phyloP scores from a whole-genome alignment of 805 yeast genomes.

The Naumovozyma castellii region DNA sequence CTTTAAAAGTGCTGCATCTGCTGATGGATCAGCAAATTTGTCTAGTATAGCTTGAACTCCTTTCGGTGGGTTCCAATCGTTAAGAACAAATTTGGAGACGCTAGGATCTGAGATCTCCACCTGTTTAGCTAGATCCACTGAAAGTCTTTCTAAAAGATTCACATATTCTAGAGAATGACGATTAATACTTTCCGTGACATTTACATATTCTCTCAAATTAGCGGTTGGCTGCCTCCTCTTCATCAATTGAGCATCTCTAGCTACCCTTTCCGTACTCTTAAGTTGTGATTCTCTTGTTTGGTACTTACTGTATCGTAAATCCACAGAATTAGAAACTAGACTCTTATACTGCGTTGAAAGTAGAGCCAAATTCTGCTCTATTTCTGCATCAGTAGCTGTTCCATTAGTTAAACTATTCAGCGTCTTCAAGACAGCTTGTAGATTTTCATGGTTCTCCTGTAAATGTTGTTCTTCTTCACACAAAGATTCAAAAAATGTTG shows the following conservation, averaged over 20 bases:
- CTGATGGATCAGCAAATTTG: conserved; percentile 8
- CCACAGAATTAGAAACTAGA: conserved; percentile 10
- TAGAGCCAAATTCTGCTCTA: conserved; percentile 7
- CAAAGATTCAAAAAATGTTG: conserved; percentile 17
- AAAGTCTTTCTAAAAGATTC: conserved; percentile 19
- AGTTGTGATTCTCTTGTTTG: conserved; percentile 16
- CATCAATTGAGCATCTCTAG: conserved; percentile 1
- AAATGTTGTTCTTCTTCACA: conserved; percentile 21
- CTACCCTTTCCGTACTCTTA: neutral
- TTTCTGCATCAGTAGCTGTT: conserved; percentile 10
- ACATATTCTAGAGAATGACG: conserved; percentile 17
- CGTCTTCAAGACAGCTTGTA: conserved; percentile 8
- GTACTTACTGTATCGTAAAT: conserved; percentile 16
- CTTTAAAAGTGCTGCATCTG: conserved; percentile 9
- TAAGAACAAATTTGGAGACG: conserved; percentile 13
- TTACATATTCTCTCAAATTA: conserved; percentile 13
- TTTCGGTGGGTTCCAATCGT: conserved; percentile 18
- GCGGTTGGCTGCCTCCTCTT: conserved; percentile 4
- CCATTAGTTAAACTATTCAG: conserved; percentile 11
- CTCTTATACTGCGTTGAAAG: conserved; percentile 9
- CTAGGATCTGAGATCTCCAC: conserved; percentile 16
- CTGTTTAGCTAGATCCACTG: conserved; percentile 23
- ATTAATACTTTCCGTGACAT: conserved; percentile 11
- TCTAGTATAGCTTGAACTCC: conserved; percentile 16
- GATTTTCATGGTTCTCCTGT: conserved; percentile 13